Conservation (phyloP, 1,284 basidiomycete species). For the Moesziomyces sp. region DNA sequence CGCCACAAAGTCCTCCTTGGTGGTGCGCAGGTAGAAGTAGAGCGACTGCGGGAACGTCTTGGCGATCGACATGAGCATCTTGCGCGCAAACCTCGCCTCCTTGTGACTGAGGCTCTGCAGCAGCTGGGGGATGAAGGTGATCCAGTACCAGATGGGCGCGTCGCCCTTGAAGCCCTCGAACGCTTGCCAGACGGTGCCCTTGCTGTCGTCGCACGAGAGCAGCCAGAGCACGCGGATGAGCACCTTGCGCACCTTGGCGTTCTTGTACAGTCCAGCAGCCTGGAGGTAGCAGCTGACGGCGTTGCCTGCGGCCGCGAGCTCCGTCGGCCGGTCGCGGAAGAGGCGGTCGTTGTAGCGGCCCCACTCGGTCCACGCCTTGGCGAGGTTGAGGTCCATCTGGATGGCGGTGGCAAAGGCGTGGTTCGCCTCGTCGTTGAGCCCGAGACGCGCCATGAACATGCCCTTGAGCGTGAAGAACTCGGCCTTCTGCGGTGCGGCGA, state of each 20-base stretch:
- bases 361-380: constrained; percentile 99
- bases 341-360: constrained; percentile 92
- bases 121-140: constrained; percentile 96
- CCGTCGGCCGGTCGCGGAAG: constrained; percentile 75
- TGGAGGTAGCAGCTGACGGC: constrained; percentile 98
- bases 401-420: constrained; percentile 80
- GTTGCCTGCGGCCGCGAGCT: constrained; percentile 75
- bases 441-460: constrained; percentile 94
- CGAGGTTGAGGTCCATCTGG: constrained; percentile 91
- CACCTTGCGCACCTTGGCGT: constrained; percentile 88
- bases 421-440: constrained; percentile 89
- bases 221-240: constrained; percentile 94
- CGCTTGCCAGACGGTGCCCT: constrained; percentile 80
- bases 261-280: constrained; percentile 96
- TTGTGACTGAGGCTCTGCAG: constrained; percentile 87
- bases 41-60: constrained; percentile 94
- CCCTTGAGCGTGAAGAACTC: constrained; percentile 99
- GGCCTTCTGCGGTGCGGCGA: constrained; percentile 91
- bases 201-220: constrained; percentile 88
- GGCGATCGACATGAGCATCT: constrained; percentile 88
- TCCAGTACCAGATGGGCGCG: constrained; percentile 98
- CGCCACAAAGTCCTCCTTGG: constrained; percentile 79
- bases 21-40: constrained; percentile 93
- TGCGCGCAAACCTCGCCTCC: constrained; percentile 91
- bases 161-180: constrained; percentile 98